A percentile compares a stretch with the other conserved stretches of the same genome.
phyloP scores from a whole-genome alignment of 192 early-diverging fungal genomes.

The Coemansia javaensis region DNA sequence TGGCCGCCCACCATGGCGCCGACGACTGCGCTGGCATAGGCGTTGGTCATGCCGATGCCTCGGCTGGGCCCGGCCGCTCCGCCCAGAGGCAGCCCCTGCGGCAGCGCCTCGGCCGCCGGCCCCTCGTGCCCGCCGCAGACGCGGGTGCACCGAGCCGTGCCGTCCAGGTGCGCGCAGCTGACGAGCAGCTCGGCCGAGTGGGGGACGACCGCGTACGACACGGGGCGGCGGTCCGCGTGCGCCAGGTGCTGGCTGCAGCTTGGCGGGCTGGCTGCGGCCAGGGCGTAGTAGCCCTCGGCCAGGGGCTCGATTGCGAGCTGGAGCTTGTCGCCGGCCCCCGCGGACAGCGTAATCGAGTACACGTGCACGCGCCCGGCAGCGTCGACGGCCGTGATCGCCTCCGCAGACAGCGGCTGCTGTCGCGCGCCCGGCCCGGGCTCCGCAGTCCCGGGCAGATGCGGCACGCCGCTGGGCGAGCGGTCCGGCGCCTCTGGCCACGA shows the following conservation, averaged over 20 bases:
- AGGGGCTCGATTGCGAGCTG: constrained; percentile 25
- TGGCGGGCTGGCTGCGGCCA: constrained; percentile 25
- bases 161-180: constrained; percentile 25
- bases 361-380: constrained; percentile 14
- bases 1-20: constrained; percentile 20
- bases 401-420: background rate
- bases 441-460: background rate
- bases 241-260: constrained; percentile 25
- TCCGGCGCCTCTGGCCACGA: too few species aligned
- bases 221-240: constrained; percentile 8
- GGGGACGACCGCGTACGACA: constrained; percentile 18
- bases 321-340: constrained; percentile 17
- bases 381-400: constrained; percentile 26
- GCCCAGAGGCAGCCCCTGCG: constrained; percentile 1
- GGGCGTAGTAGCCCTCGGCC: constrained; percentile 20
- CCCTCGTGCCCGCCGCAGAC: constrained; percentile 7
- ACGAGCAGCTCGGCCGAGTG: constrained; percentile 17
- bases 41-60: constrained; percentile 31
- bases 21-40: constrained; percentile 34
- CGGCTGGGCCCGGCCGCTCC: constrained; percentile 3
- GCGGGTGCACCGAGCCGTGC: constrained; percentile 18
- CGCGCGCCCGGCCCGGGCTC: too few species aligned
- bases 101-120: background rate
- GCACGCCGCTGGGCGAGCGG: too few species aligned
- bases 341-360: constrained; percentile 18